phyloP scores from a whole-genome alignment of 208 protist species.

The Trypanosoma melophagium region DNA sequence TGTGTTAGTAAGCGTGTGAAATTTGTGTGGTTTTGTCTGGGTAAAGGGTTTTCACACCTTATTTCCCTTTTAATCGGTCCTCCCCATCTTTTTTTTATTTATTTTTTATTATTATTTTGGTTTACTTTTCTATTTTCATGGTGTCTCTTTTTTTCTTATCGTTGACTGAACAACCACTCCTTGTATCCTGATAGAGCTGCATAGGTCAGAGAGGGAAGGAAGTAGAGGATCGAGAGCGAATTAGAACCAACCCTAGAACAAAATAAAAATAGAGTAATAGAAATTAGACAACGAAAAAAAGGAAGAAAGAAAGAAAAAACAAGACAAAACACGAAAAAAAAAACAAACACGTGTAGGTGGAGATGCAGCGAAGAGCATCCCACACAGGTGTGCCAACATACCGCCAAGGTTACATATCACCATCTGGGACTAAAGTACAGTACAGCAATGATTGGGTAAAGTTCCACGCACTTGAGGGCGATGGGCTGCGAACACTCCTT shows the following conservation, averaged over 20 bases:
- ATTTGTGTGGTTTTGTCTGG: too few relatives aligned
- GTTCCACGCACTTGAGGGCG: conserved; percentile 81
- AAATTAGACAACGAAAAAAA: conserved; percentile 3
- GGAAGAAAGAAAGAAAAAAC: not conserved
- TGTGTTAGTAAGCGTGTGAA: too few relatives aligned
- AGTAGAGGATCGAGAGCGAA: not conserved
- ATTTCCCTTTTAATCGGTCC: too few relatives aligned
- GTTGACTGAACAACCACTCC: not conserved
- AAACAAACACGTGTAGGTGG: not conserved
- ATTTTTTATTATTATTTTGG: not conserved
- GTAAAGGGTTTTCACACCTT: too few relatives aligned
- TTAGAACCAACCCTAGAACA: too few relatives aligned
- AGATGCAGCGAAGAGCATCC: conserved; percentile 21
- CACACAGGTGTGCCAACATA: conserved; percentile 46
- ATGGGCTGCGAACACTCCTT: conserved; percentile 75
- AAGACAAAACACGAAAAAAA: not conserved
- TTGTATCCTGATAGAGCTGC: not conserved
- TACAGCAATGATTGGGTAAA: conserved; percentile 76
- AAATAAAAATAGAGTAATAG: not conserved
- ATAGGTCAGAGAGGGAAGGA: not conserved
- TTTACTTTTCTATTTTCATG: conserved; percentile 10
- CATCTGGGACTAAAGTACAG: conserved; percentile 59
- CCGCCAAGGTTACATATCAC: conserved; percentile 48
- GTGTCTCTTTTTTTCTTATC: conserved; percentile 11
- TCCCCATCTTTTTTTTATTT: conserved; percentile 2